A percentile compares a stretch with the other conserved stretches of the same genome.
These are phyloP conservation scores for Mimosa bimucronata DNA, from an alignment of 306 rosid species.

Conservation along the genomic window DNA sequence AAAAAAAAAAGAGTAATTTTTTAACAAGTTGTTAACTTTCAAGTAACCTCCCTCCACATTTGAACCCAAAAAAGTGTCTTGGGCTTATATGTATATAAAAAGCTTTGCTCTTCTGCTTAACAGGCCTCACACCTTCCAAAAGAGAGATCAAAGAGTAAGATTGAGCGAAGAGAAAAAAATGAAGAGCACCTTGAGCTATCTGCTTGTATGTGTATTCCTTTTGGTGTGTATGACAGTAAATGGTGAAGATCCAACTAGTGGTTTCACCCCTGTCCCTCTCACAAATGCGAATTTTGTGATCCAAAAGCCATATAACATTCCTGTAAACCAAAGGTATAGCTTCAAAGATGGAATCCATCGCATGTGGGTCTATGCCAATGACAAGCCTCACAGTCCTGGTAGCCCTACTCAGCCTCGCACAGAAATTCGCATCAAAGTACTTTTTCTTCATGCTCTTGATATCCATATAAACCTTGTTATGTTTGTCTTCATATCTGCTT, in stretches of 20 bases:
- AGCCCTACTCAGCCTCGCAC: conserved; percentile 56
- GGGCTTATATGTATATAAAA: background rate
- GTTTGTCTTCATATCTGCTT: background rate
- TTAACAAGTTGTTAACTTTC: background rate
- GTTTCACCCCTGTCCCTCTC: conserved; percentile 50
- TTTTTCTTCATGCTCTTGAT: background rate
- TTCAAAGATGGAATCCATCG: conserved; percentile 41
- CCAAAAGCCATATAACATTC: conserved; percentile 50
- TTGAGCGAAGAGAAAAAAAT: conserved; percentile 1
- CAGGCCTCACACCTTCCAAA: background rate
- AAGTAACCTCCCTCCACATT: background rate
- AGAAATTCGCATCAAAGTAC: conserved; percentile 45
- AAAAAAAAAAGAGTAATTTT: background rate
- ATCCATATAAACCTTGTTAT: background rate
- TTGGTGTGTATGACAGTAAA: background rate
- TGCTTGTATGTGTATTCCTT: conserved; percentile 18
- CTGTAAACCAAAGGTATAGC: conserved; percentile 42
- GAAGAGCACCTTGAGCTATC: background rate
- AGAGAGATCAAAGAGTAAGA: background rate
- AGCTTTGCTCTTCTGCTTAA: background rate
- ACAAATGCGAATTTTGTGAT: conserved; percentile 36
- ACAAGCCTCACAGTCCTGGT: conserved; percentile 41
- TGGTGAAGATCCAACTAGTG: conserved; percentile 49
- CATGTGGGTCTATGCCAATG: conserved; percentile 54
- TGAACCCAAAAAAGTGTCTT: background rate